Evolutionary conservation across 1,284 basidiomycete species (phyloP).

Genomic region (Lentinula novae-zelandiae): DNA sequence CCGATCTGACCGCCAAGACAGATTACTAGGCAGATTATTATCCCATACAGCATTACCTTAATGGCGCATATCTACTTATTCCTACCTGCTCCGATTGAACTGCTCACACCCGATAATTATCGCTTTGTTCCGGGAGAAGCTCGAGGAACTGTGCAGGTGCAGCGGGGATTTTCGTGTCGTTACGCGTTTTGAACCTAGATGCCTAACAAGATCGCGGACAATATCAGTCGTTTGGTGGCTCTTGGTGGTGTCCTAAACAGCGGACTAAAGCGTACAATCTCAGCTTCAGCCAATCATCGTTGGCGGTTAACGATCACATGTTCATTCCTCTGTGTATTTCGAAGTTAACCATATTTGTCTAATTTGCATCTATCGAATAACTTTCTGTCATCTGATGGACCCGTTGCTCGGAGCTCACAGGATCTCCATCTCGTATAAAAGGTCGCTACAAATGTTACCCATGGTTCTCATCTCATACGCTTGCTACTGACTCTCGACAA

Average conservation of each 20-base stretch:
- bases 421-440: conserved; percentile 6
- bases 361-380: neutral
- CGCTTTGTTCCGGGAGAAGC: neutral
- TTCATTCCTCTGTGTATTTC: neutral
- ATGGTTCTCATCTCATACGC: neutral
- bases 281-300: neutral
- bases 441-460: neutral
- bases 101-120: neutral
- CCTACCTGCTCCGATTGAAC: neutral
- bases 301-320: conserved; percentile 4
- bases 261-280: neutral
- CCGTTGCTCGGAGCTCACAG: neutral
- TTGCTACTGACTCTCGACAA: conserved; percentile 16
- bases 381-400: neutral
- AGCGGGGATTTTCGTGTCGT: neutral
- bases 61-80: neutral
- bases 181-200: neutral
- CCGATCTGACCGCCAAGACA: neutral
- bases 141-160: neutral
- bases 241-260: neutral
- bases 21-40: neutral
- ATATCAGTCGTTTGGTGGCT: neutral
- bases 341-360: neutral
- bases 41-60: neutral
- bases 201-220: neutral